phyloP scores from a whole-genome alignment of 2,329 filamentous ascomycete genomes.

The Aspergillus sp. region DNA sequence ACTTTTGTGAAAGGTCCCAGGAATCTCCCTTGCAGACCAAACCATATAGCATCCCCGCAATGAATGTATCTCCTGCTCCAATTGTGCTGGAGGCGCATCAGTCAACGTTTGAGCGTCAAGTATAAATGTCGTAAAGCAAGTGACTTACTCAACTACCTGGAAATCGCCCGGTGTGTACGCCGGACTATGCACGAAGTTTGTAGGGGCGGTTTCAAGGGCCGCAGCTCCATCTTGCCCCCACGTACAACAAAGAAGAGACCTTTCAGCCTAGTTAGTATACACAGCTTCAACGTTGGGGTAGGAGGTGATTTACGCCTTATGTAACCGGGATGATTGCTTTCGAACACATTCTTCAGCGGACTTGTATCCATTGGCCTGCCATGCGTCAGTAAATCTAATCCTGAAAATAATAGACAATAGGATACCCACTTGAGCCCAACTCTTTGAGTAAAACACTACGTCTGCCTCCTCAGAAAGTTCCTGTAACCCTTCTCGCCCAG shows the following conservation, averaged over 20 bases:
- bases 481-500: slow-evolving; percentile 59
- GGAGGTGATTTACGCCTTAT: slow-evolving; percentile 46
- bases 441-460: slow-evolving; percentile 71
- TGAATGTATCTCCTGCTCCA: slow-evolving; percentile 74
- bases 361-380: slow-evolving; percentile 38
- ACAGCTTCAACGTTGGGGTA: background rate
- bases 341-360: slow-evolving; percentile 55
- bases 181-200: slow-evolving; percentile 41
- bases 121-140: slow-evolving; percentile 8
- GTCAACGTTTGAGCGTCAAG: background rate
- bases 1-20: slow-evolving; percentile 51
- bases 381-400: background rate
- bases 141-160: slow-evolving; percentile 61
- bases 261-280: slow-evolving; percentile 20
- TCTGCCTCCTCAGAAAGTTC: slow-evolving; percentile 64
- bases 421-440: slow-evolving; percentile 63
- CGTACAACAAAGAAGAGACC: slow-evolving; percentile 56
- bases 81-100: slow-evolving; percentile 54
- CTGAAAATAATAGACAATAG: background rate
- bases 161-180: slow-evolving; percentile 42
- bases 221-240: slow-evolving; percentile 60
- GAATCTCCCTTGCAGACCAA: slow-evolving; percentile 51
- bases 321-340: slow-evolving; percentile 41
- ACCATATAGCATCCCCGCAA: slow-evolving; percentile 68
- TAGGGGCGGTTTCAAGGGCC: slow-evolving; percentile 41